Conservation (phyloP, 805 yeast genomes). For the Pichia rugopelliculosa region DNA sequence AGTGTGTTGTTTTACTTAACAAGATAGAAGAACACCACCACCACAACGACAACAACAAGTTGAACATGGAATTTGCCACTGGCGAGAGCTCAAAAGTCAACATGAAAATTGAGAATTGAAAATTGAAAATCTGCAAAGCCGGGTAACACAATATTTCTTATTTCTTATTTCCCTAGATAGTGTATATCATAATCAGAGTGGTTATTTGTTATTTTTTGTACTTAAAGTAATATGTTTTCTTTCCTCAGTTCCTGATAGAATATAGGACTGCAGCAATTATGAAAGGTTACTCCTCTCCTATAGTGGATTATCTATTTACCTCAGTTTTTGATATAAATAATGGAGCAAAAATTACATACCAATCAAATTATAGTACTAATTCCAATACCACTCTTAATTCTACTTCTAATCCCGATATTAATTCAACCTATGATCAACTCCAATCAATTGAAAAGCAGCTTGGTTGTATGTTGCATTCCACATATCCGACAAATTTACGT, state of each 20-base stretch:
- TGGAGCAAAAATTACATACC: background rate
- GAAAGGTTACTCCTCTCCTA: background rate
- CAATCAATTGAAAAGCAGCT: slow-evolving; percentile 52
- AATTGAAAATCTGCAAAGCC: background rate
- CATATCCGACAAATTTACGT: slow-evolving; percentile 33
- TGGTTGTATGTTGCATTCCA: slow-evolving; percentile 16
- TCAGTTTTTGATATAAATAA: slow-evolving; percentile 53
- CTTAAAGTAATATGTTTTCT: too few species aligned
- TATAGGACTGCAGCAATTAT: too few species aligned
- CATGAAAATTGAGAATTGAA: background rate
- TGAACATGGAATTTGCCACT: background rate
- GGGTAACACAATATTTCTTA: too few species aligned
- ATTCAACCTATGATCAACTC: slow-evolving; percentile 41
- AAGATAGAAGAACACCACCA: too few species aligned
- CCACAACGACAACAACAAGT: too few species aligned
- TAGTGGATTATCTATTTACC: slow-evolving; percentile 35
- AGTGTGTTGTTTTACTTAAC: background rate
- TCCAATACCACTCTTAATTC: background rate
- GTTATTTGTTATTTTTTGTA: too few species aligned
- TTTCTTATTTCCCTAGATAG: too few species aligned
- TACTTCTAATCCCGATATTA: slow-evolving; percentile 33
- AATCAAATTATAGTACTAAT: background rate
- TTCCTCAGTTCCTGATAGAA: too few species aligned
- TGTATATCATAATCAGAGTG: too few species aligned
- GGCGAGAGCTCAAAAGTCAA: too few species aligned